phyloP scores from a whole-genome alignment of 2,329 filamentous ascomycete species.

The Pseudogymnoascus destructans region DNA sequence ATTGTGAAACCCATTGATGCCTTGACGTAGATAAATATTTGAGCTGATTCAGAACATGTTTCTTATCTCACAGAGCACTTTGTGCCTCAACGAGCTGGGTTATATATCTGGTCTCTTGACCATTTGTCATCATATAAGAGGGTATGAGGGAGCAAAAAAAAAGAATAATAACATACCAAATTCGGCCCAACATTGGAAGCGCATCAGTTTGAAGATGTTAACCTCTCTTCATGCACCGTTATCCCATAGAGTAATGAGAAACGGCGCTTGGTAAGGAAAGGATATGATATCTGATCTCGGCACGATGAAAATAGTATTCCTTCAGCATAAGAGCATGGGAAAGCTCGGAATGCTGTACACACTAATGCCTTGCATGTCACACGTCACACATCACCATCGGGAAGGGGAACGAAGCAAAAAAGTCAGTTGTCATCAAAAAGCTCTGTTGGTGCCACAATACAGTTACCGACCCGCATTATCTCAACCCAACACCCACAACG shows the following conservation, averaged over 20 bases:
- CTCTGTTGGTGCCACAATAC: slow-evolving; percentile 9
- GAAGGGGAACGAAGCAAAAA: neutral
- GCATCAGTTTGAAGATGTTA: slow-evolving; percentile 1
- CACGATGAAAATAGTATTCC: slow-evolving; percentile 9
- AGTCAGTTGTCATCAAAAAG: slow-evolving; percentile 3
- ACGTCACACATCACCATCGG: neutral
- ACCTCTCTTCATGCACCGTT: slow-evolving; percentile 5
- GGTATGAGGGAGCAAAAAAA: neutral
- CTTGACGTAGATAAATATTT: neutral
- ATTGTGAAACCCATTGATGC: neutral
- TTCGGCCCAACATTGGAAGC: neutral
- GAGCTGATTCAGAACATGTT: slow-evolving; percentile 5
- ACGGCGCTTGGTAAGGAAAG: slow-evolving; percentile 7
- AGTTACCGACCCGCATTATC: slow-evolving; percentile 9
- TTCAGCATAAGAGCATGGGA: slow-evolving; percentile 8
- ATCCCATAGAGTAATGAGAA: neutral
- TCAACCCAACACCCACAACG: slow-evolving; percentile 8
- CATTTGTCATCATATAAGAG: neutral
- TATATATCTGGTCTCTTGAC: slow-evolving; percentile 9
- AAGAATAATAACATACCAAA: neutral
- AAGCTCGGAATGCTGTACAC: slow-evolving; percentile 8
- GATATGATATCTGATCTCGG: slow-evolving; percentile 6
- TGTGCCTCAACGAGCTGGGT: slow-evolving; percentile 7
- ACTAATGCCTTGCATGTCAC: slow-evolving; percentile 7
- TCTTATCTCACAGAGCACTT: slow-evolving; percentile 6